Evolutionary conservation across 139 green algal species (phyloP).

Genomic region (Tetraselmis striata): DNA sequence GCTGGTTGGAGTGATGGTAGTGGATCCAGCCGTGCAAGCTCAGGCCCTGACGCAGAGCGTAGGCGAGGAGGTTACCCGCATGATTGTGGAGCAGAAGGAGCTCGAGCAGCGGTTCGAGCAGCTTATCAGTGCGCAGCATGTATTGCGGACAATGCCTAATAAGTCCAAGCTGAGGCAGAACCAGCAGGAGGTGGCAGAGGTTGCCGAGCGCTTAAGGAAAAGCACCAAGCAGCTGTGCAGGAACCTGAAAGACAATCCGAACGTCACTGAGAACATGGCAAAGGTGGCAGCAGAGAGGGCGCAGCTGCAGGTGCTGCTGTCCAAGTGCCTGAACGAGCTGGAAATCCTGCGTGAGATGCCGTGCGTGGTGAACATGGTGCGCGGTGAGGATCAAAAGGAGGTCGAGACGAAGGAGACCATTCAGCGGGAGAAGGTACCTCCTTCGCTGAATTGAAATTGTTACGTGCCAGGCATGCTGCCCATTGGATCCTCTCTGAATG

Average conservation of each 20-base stretch:
- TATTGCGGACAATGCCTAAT: conserved; percentile 51
- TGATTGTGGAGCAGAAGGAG: conserved; percentile 65
- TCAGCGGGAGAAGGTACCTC: conserved; percentile 37
- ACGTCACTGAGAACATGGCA: conserved; percentile 75
- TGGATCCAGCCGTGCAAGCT: conserved; percentile 55
- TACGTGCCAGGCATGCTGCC: no score
- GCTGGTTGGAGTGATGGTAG: conserved; percentile 46
- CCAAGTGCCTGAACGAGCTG: conserved; percentile 40
- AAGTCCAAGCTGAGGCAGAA: conserved; percentile 58
- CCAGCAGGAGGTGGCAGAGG: conserved; percentile 44
- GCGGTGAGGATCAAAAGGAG: conserved; percentile 48
- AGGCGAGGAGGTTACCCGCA: conserved; percentile 64
- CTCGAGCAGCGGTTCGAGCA: conserved; percentile 63
- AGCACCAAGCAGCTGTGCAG: conserved; percentile 64
- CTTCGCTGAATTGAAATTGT: no score
- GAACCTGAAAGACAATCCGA: conserved; percentile 78
- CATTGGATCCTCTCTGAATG: no score
- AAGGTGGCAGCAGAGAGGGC: conserved; percentile 61
- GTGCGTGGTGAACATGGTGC: conserved; percentile 46
- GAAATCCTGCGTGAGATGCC: conserved; percentile 35
- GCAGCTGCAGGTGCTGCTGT: conserved; percentile 49
- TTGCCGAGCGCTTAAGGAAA: conserved; percentile 56
- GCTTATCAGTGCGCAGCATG: conserved; percentile 47
- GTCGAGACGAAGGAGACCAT: conserved; percentile 48
- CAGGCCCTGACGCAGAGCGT: conserved; percentile 60